Base-by-base conservation (phyloP, 2,329 filamentous ascomycete genomes). In the Teratosphaeria zuluensis region DNA sequence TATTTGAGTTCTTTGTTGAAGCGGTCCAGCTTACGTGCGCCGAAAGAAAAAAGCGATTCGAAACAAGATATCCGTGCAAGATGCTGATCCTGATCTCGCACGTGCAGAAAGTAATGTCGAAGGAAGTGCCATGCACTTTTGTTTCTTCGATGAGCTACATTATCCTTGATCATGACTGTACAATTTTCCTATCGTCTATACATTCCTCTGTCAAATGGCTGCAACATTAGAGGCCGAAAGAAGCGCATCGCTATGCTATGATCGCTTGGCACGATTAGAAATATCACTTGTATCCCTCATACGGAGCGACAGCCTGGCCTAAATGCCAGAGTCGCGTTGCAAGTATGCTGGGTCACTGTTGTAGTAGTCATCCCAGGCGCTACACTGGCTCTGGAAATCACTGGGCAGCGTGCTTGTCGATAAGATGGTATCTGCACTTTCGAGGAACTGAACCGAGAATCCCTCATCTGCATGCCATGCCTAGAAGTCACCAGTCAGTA, bases 391-490 rank as follows among this genome's bases (percentile, higher is more conserved):
- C 3, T 69, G 60, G 56, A 66, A 72, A 21, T 66, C 63, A 1
- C 57, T 54, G 5, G 65, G 61, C 21, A 66, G 51, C 7, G 67
- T 63, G 35, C 62, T 63, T 24, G 66, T 55, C n/a, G 62, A 54
- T 16, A 62, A 55, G 56, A 72, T 68, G 1, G 58, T 62, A 5
- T 56, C 55, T 6, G 65, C 56, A 5, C 63, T 61, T 52, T 72
- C 70, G 32, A 73, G 61, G 61, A 73, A 73, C 54, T 73, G 69
- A 1, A 71, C 64, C 1, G 68, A 66, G 38, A 72, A 63, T 21
- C 70, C 70, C 33, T 71, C 70, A 55, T 67, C 67, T 1, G 68
- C 67, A 58, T 72, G 70, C 70, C 70, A 72, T 21, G 65, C 63
- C 62, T 64, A 28, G 2, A 8, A 21, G 48, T 48, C 2, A n/a